A percentile compares a stretch with the other conserved stretches of the same genome.
Evolutionary conservation across 2,329 filamentous ascomycete species (phyloP).

Genomic region (Epichloe scottii): DNA sequence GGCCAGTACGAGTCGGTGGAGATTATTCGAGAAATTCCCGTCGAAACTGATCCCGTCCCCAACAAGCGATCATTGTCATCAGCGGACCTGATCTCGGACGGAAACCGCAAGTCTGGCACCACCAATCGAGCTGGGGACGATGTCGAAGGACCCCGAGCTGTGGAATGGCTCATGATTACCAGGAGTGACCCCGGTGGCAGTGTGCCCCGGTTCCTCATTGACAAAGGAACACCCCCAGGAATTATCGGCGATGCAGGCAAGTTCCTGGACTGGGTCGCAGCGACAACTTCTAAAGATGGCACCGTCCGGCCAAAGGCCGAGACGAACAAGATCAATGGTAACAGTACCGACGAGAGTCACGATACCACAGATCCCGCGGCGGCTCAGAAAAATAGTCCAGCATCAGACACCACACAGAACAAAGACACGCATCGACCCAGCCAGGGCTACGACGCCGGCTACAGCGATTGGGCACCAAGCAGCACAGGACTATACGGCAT

Average conservation of each 20-base stretch:
- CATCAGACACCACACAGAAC: not conserved
- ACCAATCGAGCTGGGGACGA: constrained; percentile 15
- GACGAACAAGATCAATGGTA: not conserved
- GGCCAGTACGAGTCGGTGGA: constrained; percentile 88
- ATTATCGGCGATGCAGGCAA: constrained; percentile 70
- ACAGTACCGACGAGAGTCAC: too few relatives aligned
- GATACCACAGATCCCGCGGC: not conserved
- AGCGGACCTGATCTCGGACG: constrained; percentile 16
- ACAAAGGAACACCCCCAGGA: constrained; percentile 70
- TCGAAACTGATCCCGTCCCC: constrained; percentile 26
- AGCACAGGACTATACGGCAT: constrained; percentile 42
- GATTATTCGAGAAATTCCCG: constrained; percentile 70
- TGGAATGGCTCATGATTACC: constrained; percentile 92
- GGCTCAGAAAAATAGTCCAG: not conserved
- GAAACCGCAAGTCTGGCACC: constrained; percentile 13
- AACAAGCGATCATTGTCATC: constrained; percentile 22
- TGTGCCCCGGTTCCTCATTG: constrained; percentile 84
- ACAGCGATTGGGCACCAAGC: constrained; percentile 22
- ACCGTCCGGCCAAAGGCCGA: not conserved
- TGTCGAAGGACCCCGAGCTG: constrained; percentile 21
- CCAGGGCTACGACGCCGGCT: constrained; percentile 8
- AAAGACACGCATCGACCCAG: not conserved
- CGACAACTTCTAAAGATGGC: constrained; percentile 21
- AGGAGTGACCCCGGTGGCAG: constrained; percentile 79
- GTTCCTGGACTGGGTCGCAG: constrained; percentile 62